These are phyloP conservation scores for Zoysia matrella DNA, from an alignment of 202 grass and related monocot genomes.

Conservation along the genomic window DNA sequence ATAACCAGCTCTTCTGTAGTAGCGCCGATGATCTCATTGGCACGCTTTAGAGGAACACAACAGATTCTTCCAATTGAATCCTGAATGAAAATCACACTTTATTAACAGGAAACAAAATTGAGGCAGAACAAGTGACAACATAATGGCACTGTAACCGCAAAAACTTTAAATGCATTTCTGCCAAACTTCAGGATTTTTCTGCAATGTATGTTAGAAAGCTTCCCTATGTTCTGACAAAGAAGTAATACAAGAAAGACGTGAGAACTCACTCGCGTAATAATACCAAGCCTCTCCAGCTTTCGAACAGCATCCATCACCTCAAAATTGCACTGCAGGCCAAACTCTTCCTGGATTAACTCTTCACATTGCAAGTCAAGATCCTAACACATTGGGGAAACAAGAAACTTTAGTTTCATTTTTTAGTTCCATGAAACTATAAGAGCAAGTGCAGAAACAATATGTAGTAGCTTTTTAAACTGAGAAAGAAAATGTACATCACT, in stretches of 20 bases:
- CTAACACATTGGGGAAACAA: slow-evolving; percentile 46
- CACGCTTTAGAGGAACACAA: slow-evolving; percentile 70
- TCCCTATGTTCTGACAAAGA: background rate
- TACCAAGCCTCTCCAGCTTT: slow-evolving; percentile 91
- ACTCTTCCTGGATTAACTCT: slow-evolving; percentile 95
- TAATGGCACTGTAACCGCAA: background rate
- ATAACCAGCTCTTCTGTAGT: slow-evolving; percentile 88
- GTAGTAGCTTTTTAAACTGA: background rate
- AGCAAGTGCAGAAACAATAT: slow-evolving; percentile 17
- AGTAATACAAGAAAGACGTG: slow-evolving; percentile 18
- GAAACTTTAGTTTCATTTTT: slow-evolving; percentile 21
- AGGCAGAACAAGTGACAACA: slow-evolving; percentile 20
- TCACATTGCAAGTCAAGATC: slow-evolving; percentile 94
- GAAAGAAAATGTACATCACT: slow-evolving; percentile 52
- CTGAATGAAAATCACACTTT: slow-evolving; percentile 44
- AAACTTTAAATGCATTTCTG: background rate
- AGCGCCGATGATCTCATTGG: slow-evolving; percentile 88
- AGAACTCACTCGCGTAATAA: slow-evolving; percentile 84
- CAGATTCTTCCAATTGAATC: slow-evolving; percentile 95
- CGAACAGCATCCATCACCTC: slow-evolving; percentile 93
- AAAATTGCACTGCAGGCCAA: slow-evolving; percentile 91
- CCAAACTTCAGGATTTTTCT: slow-evolving; percentile 9
- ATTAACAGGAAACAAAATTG: background rate
- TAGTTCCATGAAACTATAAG: background rate
- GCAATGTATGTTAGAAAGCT: slow-evolving; percentile 14